Evolutionary conservation across 2,329 filamentous ascomycete species (phyloP).

Genomic region (Cercospora sesami): DNA sequence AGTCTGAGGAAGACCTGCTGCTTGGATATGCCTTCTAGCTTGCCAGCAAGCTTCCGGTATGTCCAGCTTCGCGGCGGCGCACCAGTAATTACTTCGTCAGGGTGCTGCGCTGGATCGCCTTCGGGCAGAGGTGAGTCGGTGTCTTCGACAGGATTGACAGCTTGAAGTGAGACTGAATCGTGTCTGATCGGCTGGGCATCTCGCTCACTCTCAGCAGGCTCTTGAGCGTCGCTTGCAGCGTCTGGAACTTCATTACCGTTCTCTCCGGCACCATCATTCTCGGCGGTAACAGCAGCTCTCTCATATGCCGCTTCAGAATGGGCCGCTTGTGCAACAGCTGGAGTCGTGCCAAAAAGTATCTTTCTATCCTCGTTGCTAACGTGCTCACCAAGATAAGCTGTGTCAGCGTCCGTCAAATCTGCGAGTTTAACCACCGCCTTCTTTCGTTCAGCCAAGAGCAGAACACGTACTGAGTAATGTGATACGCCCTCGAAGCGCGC

Average conservation of each 20-base stretch:
- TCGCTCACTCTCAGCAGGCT: not conserved
- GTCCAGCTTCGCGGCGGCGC: slow-evolving; percentile 7
- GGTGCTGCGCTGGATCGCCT: not conserved
- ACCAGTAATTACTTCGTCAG: not conserved
- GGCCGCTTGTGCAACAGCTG: not conserved
- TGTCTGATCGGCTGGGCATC: not conserved
- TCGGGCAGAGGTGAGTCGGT: not conserved
- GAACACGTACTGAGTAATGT: not conserved
- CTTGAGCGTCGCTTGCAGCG: too few species aligned
- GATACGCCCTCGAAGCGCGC: not conserved
- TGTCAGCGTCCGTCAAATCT: not conserved
- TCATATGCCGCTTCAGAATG: not conserved
- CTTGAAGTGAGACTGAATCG: not conserved
- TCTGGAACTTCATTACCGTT: not conserved
- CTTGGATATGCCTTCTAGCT: slow-evolving; percentile 2
- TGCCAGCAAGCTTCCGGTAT: not conserved
- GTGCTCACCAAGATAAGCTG: not conserved
- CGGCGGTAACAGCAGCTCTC: not conserved
- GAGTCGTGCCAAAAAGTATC: not conserved
- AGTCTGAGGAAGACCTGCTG: slow-evolving; percentile 4
- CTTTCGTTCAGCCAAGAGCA: not conserved
- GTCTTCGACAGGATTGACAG: not conserved
- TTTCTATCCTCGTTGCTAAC: not conserved
- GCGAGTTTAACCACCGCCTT: not conserved
- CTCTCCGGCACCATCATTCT: not conserved